phyloP scores from a whole-genome alignment of 1,139 yeast genomes.

The Geotrichum siamense region DNA sequence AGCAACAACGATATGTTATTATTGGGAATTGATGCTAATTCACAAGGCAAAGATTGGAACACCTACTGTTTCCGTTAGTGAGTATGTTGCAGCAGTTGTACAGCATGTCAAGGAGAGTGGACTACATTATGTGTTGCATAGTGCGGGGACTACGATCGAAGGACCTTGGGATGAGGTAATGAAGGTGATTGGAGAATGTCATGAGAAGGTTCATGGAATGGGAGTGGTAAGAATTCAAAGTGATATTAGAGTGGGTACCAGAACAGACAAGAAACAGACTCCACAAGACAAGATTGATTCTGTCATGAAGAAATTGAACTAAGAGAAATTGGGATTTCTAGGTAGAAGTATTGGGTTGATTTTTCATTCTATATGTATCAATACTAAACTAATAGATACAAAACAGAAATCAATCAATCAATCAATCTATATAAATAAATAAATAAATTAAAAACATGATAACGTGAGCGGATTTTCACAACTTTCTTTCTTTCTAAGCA shows the following conservation, averaged over 20 bases:
- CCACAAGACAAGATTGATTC: constrained; percentile 31
- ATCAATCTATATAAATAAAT: constrained; percentile 9
- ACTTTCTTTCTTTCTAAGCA: constrained; percentile 25
- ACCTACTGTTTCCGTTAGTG: constrained; percentile 66
- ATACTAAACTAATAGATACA: too few relatives aligned
- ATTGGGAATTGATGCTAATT: background rate
- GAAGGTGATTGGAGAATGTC: constrained; percentile 71
- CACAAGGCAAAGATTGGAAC: constrained; percentile 56
- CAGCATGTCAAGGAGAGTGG: constrained; percentile 52
- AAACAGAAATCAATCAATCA: too few relatives aligned
- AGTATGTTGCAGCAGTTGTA: constrained; percentile 66
- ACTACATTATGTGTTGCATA: constrained; percentile 63
- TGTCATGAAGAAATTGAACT: constrained; percentile 19
- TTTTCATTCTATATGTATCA: too few relatives aligned
- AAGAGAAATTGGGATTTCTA: too few relatives aligned
- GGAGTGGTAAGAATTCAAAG: constrained; percentile 76
- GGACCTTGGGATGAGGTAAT: constrained; percentile 92
- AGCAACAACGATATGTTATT: background rate
- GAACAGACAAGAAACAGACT: constrained; percentile 32
- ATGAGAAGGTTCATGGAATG: constrained; percentile 56
- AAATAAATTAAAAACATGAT: constrained; percentile 10
- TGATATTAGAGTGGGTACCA: constrained; percentile 77
- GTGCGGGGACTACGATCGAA: constrained; percentile 86
- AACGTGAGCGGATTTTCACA: background rate
- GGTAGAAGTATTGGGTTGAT: too few relatives aligned